Percentiles rank a stretch among this genome's conserved stretches.
phyloP scores from a whole-genome alignment of 2,329 filamentous ascomycete species.

The Madurella mycetomatis region DNA sequence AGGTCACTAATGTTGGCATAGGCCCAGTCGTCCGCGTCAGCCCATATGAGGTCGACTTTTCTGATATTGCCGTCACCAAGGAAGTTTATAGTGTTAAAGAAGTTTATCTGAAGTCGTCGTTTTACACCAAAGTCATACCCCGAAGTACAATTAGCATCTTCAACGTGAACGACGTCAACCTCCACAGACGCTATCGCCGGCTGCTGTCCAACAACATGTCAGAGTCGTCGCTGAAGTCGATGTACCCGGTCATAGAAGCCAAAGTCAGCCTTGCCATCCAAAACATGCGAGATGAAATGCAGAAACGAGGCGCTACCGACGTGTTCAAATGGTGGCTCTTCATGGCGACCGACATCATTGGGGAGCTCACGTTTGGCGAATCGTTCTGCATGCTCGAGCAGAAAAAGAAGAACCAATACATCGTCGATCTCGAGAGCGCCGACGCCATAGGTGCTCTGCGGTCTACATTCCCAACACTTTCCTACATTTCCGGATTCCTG shows the following conservation, averaged over 20 bases:
- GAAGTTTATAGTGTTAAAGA: constrained; percentile 20
- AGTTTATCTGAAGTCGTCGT: constrained; percentile 14
- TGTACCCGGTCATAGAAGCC: constrained; percentile 10
- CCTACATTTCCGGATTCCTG: background rate
- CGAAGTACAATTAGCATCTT: constrained; percentile 9
- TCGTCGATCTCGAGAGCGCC: constrained; percentile 27
- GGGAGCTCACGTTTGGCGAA: constrained; percentile 41
- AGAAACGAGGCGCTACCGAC: constrained; percentile 30
- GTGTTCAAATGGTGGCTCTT: constrained; percentile 43
- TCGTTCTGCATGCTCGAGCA: constrained; percentile 41
- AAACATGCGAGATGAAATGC: constrained; percentile 15
- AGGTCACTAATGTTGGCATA: background rate
- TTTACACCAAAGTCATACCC: constrained; percentile 11
- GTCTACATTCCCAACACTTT: background rate
- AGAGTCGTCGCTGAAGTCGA: constrained; percentile 13
- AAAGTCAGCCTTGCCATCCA: constrained; percentile 14
- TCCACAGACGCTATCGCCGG: constrained; percentile 16
- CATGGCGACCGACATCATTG: constrained; percentile 43
- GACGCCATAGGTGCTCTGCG: constrained; percentile 17
- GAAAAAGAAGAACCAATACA: constrained; percentile 12
- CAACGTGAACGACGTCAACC: constrained; percentile 12
- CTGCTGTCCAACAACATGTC: constrained; percentile 17
- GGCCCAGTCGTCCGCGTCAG: constrained; percentile 21
- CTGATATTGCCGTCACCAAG: constrained; percentile 8
- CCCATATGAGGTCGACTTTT: constrained; percentile 17